Base-by-base conservation (phyloP, 176 grass and related monocot genomes). In the Raddia guianensis region DNA sequence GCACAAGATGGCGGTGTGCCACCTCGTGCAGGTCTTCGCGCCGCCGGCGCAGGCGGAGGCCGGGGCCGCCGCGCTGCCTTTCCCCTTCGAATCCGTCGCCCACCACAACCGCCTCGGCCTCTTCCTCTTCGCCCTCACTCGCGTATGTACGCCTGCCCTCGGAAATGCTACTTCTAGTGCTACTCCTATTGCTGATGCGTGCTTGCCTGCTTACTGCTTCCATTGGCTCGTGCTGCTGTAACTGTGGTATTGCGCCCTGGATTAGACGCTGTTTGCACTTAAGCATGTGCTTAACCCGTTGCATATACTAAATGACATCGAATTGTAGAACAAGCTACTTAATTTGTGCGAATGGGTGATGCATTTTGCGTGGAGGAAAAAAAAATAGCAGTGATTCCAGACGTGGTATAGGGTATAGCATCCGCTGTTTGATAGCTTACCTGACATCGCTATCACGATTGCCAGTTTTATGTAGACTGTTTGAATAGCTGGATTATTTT, bases 31-130 rank as follows among this genome's bases (percentile, higher is more conserved):
- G 67, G 49, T 93, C 51, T 93, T 99, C 74, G 90, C 92, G 58
- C 96, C 90, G 66, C 86, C 89, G 48, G 66, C 88, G 21, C 88
- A 87, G 75, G 60, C 54, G 58, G 66, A 87, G 75, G 60, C 54
- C 52, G 66, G 82, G 56, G 80, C 12, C 53, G 20, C 56, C 33
- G 53, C 57, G 61, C 80, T 80, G 70, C 86, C 88, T 21, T 91
- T 93, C 70, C 82, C 92, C 34, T 93, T 91, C 86, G 76, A 89
- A 32, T 93, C 96, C 53, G 35, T 93, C 63, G 27, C 88, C 3
- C 74, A 95, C 34, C 88, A 98, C 81, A 90, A 89, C 73, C 95
- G 92, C 66, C 90, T 98, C 27, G 92, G 95, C 2, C 95, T 93
- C 86, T 90, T 94, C 88, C 88, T 94, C 61, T 93, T 94, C 86